Base-by-base conservation (phyloP, 2,329 filamentous ascomycete species). In the Aspergillus neotritici region DNA sequence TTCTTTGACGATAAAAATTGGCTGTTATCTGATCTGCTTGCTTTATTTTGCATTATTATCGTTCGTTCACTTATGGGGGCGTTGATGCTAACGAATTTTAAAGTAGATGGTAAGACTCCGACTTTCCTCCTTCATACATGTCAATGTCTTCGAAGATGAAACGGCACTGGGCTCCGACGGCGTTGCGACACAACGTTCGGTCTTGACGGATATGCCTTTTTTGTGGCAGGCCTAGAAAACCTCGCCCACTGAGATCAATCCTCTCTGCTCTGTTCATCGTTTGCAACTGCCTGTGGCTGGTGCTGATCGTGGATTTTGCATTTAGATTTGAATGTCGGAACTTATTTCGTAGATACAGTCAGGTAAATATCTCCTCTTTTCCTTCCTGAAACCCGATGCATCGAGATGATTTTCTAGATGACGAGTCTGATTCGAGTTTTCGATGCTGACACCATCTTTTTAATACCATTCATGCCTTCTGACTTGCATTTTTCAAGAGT, bases 201-300 rank as follows among this genome's bases (percentile, higher is more conserved):
- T 74, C 81, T 82, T 88, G 88, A 89, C 75, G 86, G 89, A 82
- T 80, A 85, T 80, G 87, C 88, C 87, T 46, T 63, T 72, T 79
- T 86, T 87, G 87, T 71, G 88, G 87, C 88, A 94, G 88, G 89
- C 89, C 87, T 95, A 94, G 88, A 94, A 95, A 95, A 94, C 90
- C 89, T 94, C 82, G 88, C 87, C 89, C 86, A 91, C 89, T 94
- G 89, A 94, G 73, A 63, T 50, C 44, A 39, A 25, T 34, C 41
- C 49, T 56, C 43, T 37, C 21, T 6, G 21, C 21, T 8, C 21
- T 25, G 4, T 25, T 25, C 21, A 25, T 25, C 21, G 9, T 25
- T 9, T 25, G 21, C 21, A 25, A 25, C 21, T 8, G 21, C 21
- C 21, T 25, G 21, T 25, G 21, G 21, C 21, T 25, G 21, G 21